Percentiles rank a stretch among this genome's conserved stretches.
These are phyloP conservation scores for Panicum miliaceum DNA, from an alignment of 176 grass and related monocot species.

Conservation along the genomic window DNA sequence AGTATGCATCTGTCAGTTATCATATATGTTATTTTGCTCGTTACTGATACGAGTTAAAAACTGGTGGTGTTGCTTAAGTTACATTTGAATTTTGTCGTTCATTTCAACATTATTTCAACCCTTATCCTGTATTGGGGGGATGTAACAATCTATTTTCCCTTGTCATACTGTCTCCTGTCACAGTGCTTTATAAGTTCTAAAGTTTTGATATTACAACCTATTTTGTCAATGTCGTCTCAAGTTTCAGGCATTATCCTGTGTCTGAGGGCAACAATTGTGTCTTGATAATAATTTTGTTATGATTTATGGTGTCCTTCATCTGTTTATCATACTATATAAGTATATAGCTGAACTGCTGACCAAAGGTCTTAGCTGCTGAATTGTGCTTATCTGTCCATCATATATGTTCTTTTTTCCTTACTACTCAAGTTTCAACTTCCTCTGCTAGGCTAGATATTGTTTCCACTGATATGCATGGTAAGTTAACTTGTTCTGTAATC, in stretches of 20 bases:
- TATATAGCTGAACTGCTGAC: background rate
- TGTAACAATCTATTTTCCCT: background rate
- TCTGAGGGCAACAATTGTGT: background rate
- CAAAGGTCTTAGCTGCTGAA: background rate
- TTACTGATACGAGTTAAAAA: background rate
- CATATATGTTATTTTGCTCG: slow-evolving; percentile 8
- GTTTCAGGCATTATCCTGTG: background rate
- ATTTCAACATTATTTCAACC: background rate
- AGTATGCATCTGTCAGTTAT: slow-evolving; percentile 27
- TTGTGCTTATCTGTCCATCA: background rate
- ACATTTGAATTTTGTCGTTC: slow-evolving; percentile 1
- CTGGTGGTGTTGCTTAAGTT: slow-evolving; percentile 30
- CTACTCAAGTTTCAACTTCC: background rate
- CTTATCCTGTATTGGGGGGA: background rate
- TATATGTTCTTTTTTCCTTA: background rate
- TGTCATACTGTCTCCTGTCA: background rate
- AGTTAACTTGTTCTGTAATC: background rate
- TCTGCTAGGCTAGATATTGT: background rate
- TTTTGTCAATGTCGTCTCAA: background rate
- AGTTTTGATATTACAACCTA: background rate
- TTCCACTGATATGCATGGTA: background rate
- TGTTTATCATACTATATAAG: slow-evolving; percentile 3
- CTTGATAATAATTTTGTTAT: background rate
- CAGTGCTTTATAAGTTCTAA: background rate
- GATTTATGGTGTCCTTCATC: background rate